Evolutionary conservation across 1,284 basidiomycete species (phyloP).

Genomic region (Fomitopsis palustris): DNA sequence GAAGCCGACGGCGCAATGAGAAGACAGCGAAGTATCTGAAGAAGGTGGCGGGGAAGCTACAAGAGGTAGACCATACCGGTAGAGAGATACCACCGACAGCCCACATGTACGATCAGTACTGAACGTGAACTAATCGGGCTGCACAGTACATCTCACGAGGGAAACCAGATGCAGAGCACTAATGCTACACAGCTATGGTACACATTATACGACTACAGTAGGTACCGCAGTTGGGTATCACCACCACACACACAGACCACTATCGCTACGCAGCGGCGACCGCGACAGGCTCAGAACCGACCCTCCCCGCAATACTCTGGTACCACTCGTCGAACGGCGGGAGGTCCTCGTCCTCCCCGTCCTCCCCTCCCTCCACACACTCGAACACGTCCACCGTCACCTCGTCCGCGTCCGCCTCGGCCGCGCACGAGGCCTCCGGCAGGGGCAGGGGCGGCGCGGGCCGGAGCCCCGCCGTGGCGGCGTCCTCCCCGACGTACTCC

Average conservation of each 20-base stretch:
- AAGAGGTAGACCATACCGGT: too few species aligned
- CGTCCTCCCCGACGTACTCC: neutral
- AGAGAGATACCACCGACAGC: too few species aligned
- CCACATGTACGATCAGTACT: too few species aligned
- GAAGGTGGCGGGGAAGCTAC: too few species aligned
- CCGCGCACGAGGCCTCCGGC: neutral
- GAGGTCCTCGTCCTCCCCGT: conserved; percentile 14
- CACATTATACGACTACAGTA: neutral
- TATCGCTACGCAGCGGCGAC: neutral
- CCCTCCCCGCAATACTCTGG: conserved; percentile 14
- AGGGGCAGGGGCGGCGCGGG: neutral
- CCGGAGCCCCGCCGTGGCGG: neutral
- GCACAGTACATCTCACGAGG: neutral
- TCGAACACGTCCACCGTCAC: neutral
- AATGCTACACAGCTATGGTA: neutral
- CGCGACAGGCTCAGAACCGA: too few species aligned
- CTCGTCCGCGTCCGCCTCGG: neutral
- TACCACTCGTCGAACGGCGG: conserved; percentile 27
- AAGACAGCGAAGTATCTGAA: too few species aligned
- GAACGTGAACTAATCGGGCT: too few species aligned
- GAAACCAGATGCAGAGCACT: neutral
- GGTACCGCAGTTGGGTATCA: neutral
- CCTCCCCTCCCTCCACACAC: neutral
- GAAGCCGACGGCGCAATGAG: too few species aligned
- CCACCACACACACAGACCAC: neutral